Percentiles rank a stretch among this genome's conserved stretches.
phyloP scores from a whole-genome alignment of 495 filamentous ascomycete genomes.

The Hyaloscypha bicolor region DNA sequence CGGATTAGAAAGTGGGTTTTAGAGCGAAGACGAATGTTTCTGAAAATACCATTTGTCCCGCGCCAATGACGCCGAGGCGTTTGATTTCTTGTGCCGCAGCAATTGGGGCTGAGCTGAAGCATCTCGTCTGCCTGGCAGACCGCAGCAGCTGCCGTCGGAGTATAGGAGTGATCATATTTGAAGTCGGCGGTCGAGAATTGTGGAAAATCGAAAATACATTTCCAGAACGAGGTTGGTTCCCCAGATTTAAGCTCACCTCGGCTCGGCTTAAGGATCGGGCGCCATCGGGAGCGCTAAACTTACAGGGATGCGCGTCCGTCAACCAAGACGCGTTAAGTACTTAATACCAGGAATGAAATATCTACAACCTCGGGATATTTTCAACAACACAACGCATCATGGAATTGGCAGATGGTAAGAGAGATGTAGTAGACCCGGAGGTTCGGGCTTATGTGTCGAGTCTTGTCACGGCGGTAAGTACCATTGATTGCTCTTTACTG shows the following conservation, averaged over 20 bases:
- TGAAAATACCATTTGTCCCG: conserved; percentile 84
- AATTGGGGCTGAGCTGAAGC: conserved; percentile 54
- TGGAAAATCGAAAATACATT: neutral
- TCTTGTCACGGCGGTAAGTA: conserved; percentile 85
- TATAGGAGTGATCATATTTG: conserved; percentile 30
- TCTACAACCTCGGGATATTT: neutral
- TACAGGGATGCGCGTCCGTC: conserved; percentile 20
- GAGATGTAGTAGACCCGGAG: conserved; percentile 75
- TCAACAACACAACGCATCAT: conserved; percentile 36
- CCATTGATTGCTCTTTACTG: neutral
- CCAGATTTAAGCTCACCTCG: conserved; percentile 24
- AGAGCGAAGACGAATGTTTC: conserved; percentile 21
- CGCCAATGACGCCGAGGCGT: conserved; percentile 88
- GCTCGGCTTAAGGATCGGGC: conserved; percentile 8
- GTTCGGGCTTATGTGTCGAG: conserved; percentile 89
- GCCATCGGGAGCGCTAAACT: neutral
- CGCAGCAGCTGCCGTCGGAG: conserved; percentile 22
- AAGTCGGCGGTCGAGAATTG: neutral
- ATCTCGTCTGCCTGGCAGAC: conserved; percentile 43
- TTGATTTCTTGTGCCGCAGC: conserved; percentile 74
- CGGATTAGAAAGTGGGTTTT: conserved; percentile 8
- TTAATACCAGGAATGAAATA: neutral
- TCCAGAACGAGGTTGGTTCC: conserved; percentile 7
- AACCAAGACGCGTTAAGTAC: neutral
- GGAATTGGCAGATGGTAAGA: conserved; percentile 52